Conservation (phyloP, 495 filamentous ascomycete genomes). For the Aspergillus steynii region DNA sequence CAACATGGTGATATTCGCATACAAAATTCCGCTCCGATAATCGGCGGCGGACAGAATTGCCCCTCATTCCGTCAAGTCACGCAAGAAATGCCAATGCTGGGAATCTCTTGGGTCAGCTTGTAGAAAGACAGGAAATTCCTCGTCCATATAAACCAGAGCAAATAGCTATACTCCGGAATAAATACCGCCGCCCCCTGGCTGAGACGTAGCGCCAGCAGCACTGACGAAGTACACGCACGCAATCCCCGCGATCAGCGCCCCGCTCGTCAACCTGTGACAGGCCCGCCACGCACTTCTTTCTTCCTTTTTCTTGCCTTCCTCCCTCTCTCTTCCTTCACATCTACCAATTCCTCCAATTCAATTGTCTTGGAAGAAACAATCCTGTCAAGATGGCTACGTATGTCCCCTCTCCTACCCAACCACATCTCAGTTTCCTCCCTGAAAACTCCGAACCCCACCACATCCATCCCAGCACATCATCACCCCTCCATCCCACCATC, state of each 20-base stretch:
- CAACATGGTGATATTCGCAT: background rate
- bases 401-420: conserved; percentile 15
- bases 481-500: background rate
- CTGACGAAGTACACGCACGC: background rate
- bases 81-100: background rate
- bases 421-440: background rate
- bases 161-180: no score
- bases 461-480: background rate
- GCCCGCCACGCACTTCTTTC: conserved; percentile 7
- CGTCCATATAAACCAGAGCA: no score
- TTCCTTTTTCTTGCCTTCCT: conserved; percentile 5
- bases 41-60: background rate
- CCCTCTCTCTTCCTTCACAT: background rate
- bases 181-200: no score
- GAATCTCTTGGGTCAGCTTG: background rate
- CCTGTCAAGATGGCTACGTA: conserved; percentile 47
- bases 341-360: background rate
- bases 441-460: background rate
- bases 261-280: conserved; percentile 11
- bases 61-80: background rate
- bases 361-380: background rate
- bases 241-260: conserved; percentile 22
- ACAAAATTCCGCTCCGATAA: background rate
- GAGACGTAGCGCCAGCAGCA: background rate
- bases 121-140: no score